Percentiles rank a stretch among this genome's conserved stretches.
phyloP scores from a whole-genome alignment of 257 asterid genomes.

The Plantago major region DNA sequence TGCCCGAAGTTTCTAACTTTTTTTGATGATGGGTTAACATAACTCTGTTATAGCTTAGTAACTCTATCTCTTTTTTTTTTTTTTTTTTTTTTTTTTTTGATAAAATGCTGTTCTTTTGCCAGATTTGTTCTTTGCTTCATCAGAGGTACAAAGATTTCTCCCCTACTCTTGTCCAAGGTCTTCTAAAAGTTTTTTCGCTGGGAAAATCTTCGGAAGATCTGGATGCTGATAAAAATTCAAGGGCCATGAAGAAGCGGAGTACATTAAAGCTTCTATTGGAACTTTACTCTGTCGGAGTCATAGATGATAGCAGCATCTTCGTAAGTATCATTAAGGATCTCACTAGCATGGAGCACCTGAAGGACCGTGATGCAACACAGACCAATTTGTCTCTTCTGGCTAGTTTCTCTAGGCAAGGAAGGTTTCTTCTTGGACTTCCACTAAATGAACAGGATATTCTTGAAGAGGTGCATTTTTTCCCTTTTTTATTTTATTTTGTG shows the following conservation, averaged over 20 bases:
- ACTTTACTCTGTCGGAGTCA: conserved; percentile 89
- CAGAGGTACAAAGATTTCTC: conserved; percentile 95
- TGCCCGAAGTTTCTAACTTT: too few species aligned
- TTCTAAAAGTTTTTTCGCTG: conserved; percentile 66
- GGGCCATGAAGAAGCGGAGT: conserved; percentile 98
- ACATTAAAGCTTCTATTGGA: conserved; percentile 93
- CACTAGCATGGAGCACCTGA: conserved; percentile 74
- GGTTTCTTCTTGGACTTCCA: conserved; percentile 86
- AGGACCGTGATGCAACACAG: conserved; percentile 96
- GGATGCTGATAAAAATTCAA: conserved; percentile 74
- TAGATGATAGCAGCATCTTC: conserved; percentile 73
- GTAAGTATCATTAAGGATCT: conserved; percentile 83
- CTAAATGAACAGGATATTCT: conserved; percentile 71
- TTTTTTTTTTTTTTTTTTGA: background rate
- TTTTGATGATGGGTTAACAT: too few species aligned
- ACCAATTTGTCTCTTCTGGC: conserved; percentile 93
- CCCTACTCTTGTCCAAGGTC: conserved; percentile 93
- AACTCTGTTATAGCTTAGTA: too few species aligned
- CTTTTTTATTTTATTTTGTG: conserved; percentile 6
- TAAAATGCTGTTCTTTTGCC: conserved; percentile 24
- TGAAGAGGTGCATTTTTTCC: conserved; percentile 59
- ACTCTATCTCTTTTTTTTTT: background rate
- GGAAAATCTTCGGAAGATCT: conserved; percentile 79
- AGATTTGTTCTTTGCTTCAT: conserved; percentile 98
- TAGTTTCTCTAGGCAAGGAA: conserved; percentile 96